phyloP scores from a whole-genome alignment of 2,329 filamentous ascomycete genomes.

The Diaporthe helianthi region DNA sequence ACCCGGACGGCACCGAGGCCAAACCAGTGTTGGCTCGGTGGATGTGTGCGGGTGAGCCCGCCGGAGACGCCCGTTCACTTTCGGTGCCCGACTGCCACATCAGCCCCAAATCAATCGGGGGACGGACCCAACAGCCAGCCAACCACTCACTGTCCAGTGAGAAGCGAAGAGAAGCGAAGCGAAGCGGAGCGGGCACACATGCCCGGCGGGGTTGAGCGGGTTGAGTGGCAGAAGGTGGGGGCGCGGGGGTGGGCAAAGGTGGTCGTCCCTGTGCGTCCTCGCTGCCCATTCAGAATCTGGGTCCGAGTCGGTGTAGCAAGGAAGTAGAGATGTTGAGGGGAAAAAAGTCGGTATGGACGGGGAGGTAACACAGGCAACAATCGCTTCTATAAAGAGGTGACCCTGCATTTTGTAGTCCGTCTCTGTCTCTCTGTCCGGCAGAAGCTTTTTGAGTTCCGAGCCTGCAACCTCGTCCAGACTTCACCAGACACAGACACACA shows the following conservation, averaged over 20 bases:
- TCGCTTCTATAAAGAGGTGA: conserved; percentile 6
- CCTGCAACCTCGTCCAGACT: not conserved
- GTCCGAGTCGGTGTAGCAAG: conserved; percentile 1
- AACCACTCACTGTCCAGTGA: no score
- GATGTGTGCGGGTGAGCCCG: not conserved
- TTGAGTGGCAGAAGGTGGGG: not conserved
- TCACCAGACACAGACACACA: not conserved
- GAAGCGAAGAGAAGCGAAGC: not conserved
- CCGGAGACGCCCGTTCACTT: not conserved
- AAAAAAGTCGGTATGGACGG: not conserved
- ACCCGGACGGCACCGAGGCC: not conserved
- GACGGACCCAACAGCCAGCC: not conserved
- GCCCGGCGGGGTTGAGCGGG: not conserved
- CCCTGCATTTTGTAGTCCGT: not conserved
- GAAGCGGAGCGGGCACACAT: not conserved
- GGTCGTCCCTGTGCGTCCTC: not conserved
- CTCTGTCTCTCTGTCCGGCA: not conserved
- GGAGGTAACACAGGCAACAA: not conserved
- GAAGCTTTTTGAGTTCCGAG: not conserved
- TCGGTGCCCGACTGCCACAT: conserved; percentile 19
- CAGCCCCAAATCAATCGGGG: not conserved
- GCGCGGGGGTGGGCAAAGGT: not conserved
- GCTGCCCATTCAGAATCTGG: not conserved
- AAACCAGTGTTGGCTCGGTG: no score
- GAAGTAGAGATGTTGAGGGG: not conserved